phyloP scores from a whole-genome alignment of 352 stramenopile genomes.

The Phytophthora pistaciae region DNA sequence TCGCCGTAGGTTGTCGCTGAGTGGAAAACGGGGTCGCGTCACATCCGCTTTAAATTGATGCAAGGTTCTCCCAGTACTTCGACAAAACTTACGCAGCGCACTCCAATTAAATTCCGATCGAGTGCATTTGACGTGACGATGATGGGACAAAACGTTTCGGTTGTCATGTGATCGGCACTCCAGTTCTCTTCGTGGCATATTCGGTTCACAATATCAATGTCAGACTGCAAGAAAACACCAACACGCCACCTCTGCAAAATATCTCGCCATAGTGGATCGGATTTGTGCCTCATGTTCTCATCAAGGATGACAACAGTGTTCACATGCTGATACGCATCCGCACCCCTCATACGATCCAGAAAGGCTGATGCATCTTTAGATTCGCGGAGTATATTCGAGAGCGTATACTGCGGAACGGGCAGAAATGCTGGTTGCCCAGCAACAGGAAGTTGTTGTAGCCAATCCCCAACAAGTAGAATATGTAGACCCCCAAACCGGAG shows the following conservation, averaged over 20 bases:
- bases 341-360: constrained; percentile 7
- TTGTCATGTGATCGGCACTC: background rate
- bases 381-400: background rate
- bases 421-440: constrained; percentile 1
- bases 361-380: background rate
- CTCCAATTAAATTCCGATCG: constrained; percentile 6
- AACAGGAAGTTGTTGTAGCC: constrained; percentile 7
- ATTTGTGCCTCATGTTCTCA: constrained; percentile 4
- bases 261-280: background rate
- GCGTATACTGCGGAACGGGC: background rate
- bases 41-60: constrained; percentile 9
- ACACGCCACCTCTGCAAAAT: constrained; percentile 1
- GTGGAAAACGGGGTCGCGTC: background rate
- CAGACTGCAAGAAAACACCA: background rate
- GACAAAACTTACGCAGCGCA: background rate
- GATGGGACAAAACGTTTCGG: constrained; percentile 1
- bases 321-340: background rate
- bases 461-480: constrained; percentile 7
- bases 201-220: background rate
- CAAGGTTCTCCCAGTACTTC: background rate
- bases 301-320: constrained; percentile 6
- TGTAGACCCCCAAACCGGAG: constrained; percentile 5
- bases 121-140: constrained; percentile 7
- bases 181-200: constrained; percentile 2
- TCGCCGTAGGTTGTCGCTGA: background rate